Evolutionary conservation across 2,329 filamentous ascomycete genomes (phyloP).

Genomic region (Bipolaris cookei): DNA sequence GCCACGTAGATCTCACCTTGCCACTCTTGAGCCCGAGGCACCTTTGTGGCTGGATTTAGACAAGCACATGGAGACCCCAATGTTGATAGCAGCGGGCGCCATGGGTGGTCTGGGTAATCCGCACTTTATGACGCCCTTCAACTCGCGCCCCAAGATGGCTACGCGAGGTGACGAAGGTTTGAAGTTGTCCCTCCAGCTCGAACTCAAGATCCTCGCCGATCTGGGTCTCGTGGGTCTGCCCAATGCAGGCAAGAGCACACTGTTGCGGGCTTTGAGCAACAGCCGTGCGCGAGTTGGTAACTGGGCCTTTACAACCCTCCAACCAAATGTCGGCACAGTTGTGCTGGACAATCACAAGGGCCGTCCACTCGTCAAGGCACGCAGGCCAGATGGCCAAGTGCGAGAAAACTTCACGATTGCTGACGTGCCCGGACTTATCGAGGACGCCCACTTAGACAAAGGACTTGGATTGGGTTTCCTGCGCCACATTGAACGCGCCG

Average conservation of each 20-base stretch:
- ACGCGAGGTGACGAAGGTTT: constrained; percentile 84
- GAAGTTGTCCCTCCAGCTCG: constrained; percentile 79
- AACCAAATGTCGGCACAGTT: constrained; percentile 94
- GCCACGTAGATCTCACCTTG: constrained; percentile 63
- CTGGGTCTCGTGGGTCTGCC: constrained; percentile 93
- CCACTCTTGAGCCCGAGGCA: constrained; percentile 71
- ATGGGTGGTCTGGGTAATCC: constrained; percentile 92
- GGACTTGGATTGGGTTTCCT: constrained; percentile 91
- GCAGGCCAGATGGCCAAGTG: constrained; percentile 56
- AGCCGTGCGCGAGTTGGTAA: constrained; percentile 87
- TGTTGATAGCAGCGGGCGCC: constrained; percentile 85
- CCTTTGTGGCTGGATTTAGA: constrained; percentile 68
- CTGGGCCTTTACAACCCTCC: constrained; percentile 96
- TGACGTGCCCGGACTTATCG: constrained; percentile 92
- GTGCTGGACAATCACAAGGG: constrained; percentile 87
- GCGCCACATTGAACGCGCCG: constrained; percentile 90
- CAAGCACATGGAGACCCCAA: constrained; percentile 78
- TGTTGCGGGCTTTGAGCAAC: constrained; percentile 85
- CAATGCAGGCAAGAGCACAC: constrained; percentile 94
- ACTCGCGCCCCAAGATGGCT: constrained; percentile 81
- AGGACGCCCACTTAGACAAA: constrained; percentile 89
- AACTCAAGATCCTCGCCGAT: constrained; percentile 93
- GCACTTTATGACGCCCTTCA: constrained; percentile 82
- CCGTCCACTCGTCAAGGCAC: constrained; percentile 64
- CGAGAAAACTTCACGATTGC: constrained; percentile 89